A percentile compares a stretch with the other conserved stretches of the same genome.
These are phyloP conservation scores for Podaxis mareebaensis DNA, from an alignment of 768 basidiomycete genomes.

Conservation along the genomic window DNA sequence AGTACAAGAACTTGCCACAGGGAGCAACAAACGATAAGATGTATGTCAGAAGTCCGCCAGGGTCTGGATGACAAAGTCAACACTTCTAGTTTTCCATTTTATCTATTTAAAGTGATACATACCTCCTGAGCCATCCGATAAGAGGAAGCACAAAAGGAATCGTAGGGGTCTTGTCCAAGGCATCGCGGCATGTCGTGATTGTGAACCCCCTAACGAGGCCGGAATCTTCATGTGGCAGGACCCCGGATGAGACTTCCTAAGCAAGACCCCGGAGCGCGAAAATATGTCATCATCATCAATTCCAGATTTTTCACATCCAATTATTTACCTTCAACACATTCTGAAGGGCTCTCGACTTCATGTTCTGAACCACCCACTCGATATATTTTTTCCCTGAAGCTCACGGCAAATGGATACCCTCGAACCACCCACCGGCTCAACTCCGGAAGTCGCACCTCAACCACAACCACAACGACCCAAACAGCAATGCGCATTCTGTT, in stretches of 20 bases:
- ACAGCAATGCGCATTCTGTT: constrained; percentile 20
- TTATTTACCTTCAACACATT: not conserved
- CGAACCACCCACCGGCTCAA: not conserved
- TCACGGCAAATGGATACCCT: constrained; percentile 4
- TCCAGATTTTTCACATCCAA: not conserved
- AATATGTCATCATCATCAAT: not conserved
- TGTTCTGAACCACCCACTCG: not conserved
- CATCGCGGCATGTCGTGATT: too few species aligned
- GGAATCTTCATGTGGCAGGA: not conserved
- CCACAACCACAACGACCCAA: not conserved
- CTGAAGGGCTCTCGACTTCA: not conserved
- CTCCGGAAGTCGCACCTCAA: not conserved
- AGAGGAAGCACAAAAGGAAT: too few species aligned
- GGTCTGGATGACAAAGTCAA: too few species aligned
- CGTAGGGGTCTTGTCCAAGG: too few species aligned
- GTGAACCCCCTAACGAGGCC: too few species aligned
- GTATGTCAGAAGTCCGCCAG: too few species aligned
- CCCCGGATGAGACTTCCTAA: not conserved
- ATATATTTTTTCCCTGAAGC: not conserved
- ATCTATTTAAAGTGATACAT: too few species aligned
- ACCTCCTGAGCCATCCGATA: too few species aligned
- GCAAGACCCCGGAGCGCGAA: not conserved
- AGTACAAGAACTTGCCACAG: too few species aligned
- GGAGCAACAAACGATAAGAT: too few species aligned
- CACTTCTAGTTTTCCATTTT: too few species aligned